phyloP scores from a whole-genome alignment of 73 alveolate genomes.

The Diophrys appendiculata region DNA sequence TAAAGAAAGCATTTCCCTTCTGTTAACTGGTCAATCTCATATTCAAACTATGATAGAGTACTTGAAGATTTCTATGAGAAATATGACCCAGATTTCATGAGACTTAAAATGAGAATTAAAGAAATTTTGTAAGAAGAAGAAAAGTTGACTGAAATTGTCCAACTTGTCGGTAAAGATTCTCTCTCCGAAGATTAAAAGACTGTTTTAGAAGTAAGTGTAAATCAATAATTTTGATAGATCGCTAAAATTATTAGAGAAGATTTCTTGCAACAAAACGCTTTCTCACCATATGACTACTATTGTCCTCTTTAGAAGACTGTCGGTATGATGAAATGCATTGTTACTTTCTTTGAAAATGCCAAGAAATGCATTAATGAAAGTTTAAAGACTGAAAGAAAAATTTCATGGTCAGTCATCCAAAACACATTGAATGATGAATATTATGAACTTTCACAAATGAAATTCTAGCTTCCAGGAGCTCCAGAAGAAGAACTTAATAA shows the following conservation, averaged over 20 bases:
- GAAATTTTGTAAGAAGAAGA: conserved; percentile 96
- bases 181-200: conserved; percentile 97
- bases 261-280: conserved; percentile 97
- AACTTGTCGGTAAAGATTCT: conserved; percentile 98
- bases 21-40: conserved; percentile 97
- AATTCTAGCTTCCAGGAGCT: conserved; percentile 69
- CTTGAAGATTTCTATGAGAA: conserved; percentile 86
- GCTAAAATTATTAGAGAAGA: conserved; percentile 97
- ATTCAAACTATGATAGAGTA: conserved; percentile 94
- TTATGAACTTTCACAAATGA: conserved; percentile 78
- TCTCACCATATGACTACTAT: conserved; percentile 92
- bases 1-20: conserved; percentile 99
- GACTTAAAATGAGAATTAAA: conserved; percentile 86
- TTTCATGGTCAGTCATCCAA: conserved; percentile 73
- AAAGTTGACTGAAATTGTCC: conserved; percentile 98
- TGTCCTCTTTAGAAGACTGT: conserved; percentile 94
- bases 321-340: conserved; percentile 95
- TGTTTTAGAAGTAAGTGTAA: conserved; percentile 77
- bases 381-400: conserved; percentile 77
- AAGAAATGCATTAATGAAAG: conserved; percentile 79
- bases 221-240: conserved; percentile 10
- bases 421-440: conserved; percentile 67
- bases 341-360: conserved; percentile 82
- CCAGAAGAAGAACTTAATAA: conserved; percentile 62
- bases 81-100: conserved; percentile 95